Base-by-base conservation (phyloP, 371 early-diverging fungal species). In the Choanephora cucurbitarum region DNA sequence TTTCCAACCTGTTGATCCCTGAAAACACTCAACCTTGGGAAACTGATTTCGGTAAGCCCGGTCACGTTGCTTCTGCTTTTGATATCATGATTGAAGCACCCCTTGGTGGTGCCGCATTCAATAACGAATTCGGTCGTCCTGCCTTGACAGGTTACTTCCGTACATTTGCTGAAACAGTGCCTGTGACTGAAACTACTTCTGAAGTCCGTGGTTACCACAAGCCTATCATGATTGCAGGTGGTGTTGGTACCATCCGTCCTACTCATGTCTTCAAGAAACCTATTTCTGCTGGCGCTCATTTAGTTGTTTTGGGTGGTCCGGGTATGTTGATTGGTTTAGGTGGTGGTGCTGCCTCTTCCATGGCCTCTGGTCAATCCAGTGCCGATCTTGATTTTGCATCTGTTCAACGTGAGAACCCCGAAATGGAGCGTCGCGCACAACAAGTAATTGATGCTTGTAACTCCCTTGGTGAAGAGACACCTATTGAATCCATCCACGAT, bases 191-290 rank as follows among this genome's bases (percentile, higher is more conserved):
- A 49, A 75, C 67, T 32, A 74, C 69, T 17, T 52, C 65, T 22
- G 90, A 89, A 65, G 63, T 91, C 44, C 89, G 96, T 58, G 98
- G 98, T 10, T 98, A 91, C 79, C 97, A 97, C 71, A 98, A 98
- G 76, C 98, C 98, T 33, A 96, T 98, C 69, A 98, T 97, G 98
- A 84, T 98, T 65, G 97, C 98, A 22, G 98, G 98, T 65, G 98
- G 98, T 54, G 77, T 97, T 52, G 98, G 98, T 58, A 86, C 89
- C 24, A 85, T 98, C 42, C 88, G 94, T 34, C 90, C 91, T 46
- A 80, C 79, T 67, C 95, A 97, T 46, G 85, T 93, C 37, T 79
- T 85, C 52, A 98, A 98, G 75, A 78, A 85, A 58, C 77, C 82
- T 46, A 94, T 98, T 55, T 60, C 79, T 3, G 87, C 92, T 7